Percentiles rank a stretch among this genome's conserved stretches.
phyloP scores from a whole-genome alignment of 352 stramenopile genomes.

The Phytophthora litchii region DNA sequence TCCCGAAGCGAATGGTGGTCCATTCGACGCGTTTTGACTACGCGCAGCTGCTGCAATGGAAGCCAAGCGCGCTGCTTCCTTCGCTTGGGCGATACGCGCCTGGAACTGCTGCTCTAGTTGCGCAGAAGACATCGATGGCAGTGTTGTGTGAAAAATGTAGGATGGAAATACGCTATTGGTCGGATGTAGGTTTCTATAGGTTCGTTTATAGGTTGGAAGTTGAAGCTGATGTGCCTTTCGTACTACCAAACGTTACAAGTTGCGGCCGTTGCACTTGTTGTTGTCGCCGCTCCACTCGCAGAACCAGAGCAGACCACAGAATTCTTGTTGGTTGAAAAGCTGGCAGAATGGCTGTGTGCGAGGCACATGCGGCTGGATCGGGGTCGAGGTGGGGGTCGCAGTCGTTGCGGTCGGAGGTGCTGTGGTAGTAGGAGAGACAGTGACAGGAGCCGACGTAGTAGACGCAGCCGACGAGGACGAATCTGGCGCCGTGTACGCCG shows the following conservation, averaged over 20 bases:
- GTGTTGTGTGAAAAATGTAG: no score
- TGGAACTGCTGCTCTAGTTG: conserved; percentile 54
- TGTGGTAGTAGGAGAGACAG: conserved; percentile 5
- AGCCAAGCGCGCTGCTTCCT: conserved; percentile 57
- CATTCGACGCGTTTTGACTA: background rate
- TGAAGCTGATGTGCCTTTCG: background rate
- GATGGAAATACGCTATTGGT: no score
- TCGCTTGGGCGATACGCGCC: conserved; percentile 57
- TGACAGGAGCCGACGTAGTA: background rate
- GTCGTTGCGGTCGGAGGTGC: conserved; percentile 6
- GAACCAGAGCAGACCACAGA: conserved; percentile 35
- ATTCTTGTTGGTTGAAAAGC: conserved; percentile 29
- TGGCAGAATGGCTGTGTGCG: conserved; percentile 31
- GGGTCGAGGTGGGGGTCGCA: conserved; percentile 1
- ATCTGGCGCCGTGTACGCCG: conserved; percentile 38
- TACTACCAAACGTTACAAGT: background rate
- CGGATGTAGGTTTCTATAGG: no score
- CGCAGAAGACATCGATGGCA: conserved; percentile 18
- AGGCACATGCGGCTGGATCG: conserved; percentile 19
- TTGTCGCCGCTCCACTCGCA: conserved; percentile 28
- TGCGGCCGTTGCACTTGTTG: conserved; percentile 25
- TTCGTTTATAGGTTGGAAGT: no score
- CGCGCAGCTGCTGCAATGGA: conserved; percentile 49
- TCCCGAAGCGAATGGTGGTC: conserved; percentile 1
- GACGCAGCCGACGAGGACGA: conserved; percentile 12